Base-by-base conservation (phyloP, 257 asterid species). In the Pogostemon cablin region DNA sequence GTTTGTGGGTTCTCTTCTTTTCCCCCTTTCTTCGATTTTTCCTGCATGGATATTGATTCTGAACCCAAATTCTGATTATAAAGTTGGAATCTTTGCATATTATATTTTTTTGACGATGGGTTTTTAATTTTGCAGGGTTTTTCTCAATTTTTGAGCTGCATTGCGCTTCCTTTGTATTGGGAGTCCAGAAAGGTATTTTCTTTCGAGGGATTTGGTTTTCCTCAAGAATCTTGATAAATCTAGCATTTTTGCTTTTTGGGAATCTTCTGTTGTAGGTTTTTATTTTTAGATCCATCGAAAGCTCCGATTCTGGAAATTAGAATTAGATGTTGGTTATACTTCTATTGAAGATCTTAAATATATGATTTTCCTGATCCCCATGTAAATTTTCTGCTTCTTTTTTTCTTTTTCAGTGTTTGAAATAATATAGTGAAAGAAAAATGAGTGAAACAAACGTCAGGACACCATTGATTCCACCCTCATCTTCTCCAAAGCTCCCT, bases 401-500 rank as follows among this genome's bases (percentile, higher is more conserved):
- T 50, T 20, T n/a, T 55, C 8, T 65, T 62, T 20, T 37, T 5
- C 68, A 70, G 70, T 37, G 50, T 69, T 41, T 72, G 43, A 71
- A 56, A 20, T 43, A 69, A 43, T 67, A 40, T 9, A 38, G 57
- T 57, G 53, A 10, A 7, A 3, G 35, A 37, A 67, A 80, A 79
- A 72, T 91, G 97, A 83, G 86, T 69, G 92, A 85, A 54, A 58
- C 80, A 5, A 86, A 53, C 46, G 64, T 77, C 12, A 69, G 64
- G 11, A 72, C 84, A 40, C 87, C 87, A 3, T 70, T 81, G 73
- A 77, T 80, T 62, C 80, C 85, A 35, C 68, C 91, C 32, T 76
- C 90, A 32, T 56, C 85, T 9, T 81, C 95, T 0, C 74, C 63
- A 60, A 82, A 75, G 74, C 93, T 90, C 73, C 97, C 95, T 3